Evolutionary conservation across 768 basidiomycete species (phyloP).

Genomic region (Candolleomyces eurysporus): DNA sequence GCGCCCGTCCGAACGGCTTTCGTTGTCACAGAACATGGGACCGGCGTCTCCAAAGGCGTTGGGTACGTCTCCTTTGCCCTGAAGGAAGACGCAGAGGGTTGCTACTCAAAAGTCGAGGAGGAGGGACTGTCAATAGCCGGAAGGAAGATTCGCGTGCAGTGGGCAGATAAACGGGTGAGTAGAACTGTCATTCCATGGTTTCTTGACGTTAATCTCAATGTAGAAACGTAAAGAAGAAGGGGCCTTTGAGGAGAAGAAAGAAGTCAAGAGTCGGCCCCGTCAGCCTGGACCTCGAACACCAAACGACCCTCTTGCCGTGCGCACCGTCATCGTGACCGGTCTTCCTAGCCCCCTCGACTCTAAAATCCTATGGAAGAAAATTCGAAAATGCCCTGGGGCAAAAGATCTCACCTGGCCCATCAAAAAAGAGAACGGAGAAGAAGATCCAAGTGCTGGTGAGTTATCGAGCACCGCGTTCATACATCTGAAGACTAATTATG

Average conservation of each 20-base stretch:
- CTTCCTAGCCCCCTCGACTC: constrained; percentile 61
- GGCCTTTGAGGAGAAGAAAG: constrained; percentile 32
- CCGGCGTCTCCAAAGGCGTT: no score
- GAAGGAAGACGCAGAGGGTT: constrained; percentile 79
- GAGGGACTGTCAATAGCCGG: constrained; percentile 67
- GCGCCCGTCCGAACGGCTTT: no score
- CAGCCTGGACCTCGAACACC: constrained; percentile 27
- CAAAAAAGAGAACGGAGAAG: constrained; percentile 43
- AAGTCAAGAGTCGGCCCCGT: constrained; percentile 12
- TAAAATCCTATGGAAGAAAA: constrained; percentile 79
- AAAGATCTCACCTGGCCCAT: constrained; percentile 74
- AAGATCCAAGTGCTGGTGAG: constrained; percentile 21
- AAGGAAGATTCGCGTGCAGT: constrained; percentile 69
- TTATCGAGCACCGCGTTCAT: no score
- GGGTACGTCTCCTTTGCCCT: no score
- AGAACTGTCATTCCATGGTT: background rate
- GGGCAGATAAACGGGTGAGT: constrained; percentile 78
- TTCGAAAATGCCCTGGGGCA: constrained; percentile 76
- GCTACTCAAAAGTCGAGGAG: constrained; percentile 60
- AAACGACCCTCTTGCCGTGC: constrained; percentile 76
- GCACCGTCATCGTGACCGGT: constrained; percentile 79
- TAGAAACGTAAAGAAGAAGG: constrained; percentile 40
- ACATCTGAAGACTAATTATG: no score
- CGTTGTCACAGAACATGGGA: no score
- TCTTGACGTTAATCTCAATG: constrained; percentile 4